Percentiles rank a stretch among this genome's conserved stretches.
phyloP scores from a whole-genome alignment of 2,329 filamentous ascomycete species.

The Pseudogymnoascus sp. region DNA sequence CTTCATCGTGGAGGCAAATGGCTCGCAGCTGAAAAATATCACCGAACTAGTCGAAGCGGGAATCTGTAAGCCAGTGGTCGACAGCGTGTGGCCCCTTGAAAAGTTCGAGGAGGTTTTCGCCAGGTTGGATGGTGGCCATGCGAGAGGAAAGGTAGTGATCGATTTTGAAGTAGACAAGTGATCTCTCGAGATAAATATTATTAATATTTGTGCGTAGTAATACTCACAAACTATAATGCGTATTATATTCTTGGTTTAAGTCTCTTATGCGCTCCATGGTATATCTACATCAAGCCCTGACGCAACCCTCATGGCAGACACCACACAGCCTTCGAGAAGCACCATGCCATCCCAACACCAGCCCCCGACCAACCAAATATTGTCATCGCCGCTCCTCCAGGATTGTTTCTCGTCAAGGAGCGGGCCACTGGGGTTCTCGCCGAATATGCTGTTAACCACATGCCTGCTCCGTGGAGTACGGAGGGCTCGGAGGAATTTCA shows the following conservation, averaged over 20 bases:
- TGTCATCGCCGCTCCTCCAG: conserved; percentile 47
- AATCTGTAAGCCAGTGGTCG: conserved; percentile 31
- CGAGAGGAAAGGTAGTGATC: conserved; percentile 37
- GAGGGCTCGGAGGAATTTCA: conserved; percentile 45
- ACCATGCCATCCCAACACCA: conserved; percentile 63
- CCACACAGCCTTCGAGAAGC: conserved; percentile 51
- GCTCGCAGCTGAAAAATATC: conserved; percentile 31
- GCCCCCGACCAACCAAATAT: conserved; percentile 48
- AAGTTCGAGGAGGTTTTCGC: conserved; percentile 34
- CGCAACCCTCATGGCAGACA: conserved; percentile 50
- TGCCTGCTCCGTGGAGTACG: conserved; percentile 41
- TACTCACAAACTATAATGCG: not conserved
- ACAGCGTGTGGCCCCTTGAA: conserved; percentile 36
- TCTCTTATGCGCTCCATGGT: conserved; percentile 27
- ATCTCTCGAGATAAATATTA: not conserved
- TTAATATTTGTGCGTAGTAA: not conserved
- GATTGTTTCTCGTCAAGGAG: conserved; percentile 19
- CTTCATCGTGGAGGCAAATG: conserved; percentile 36
- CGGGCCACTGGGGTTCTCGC: not conserved
- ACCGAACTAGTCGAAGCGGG: conserved; percentile 33
- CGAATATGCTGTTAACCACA: conserved; percentile 41
- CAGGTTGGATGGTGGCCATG: conserved; percentile 33
- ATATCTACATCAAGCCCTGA: conserved; percentile 41
- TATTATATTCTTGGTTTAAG: not conserved
- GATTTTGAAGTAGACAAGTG: conserved; percentile 19